These are phyloP conservation scores for Colletotrichum sp. DNA, from an alignment of 2,329 filamentous ascomycete genomes.

Conservation along the genomic window DNA sequence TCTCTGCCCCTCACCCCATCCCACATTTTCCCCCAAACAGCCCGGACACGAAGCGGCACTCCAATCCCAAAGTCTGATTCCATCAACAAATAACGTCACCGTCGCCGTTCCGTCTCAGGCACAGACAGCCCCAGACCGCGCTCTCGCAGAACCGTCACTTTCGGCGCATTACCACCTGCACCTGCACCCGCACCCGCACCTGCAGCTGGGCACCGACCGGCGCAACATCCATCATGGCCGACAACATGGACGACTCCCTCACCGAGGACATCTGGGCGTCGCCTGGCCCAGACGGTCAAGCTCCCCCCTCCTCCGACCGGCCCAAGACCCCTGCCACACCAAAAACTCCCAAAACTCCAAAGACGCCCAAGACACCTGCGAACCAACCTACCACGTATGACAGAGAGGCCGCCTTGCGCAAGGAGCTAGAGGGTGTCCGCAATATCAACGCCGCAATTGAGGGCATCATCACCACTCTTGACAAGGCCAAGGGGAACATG, in stretches of 20 bases:
- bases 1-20: conserved; percentile 1
- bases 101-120: background rate
- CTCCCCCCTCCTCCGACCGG: conserved; percentile 31
- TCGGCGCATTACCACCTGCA: background rate
- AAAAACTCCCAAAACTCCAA: conserved; percentile 51
- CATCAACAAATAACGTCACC: conserved; percentile 24
- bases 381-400: conserved; percentile 53
- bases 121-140: background rate
- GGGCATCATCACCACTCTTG: conserved; percentile 73
- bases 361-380: conserved; percentile 49
- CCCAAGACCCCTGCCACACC: conserved; percentile 55
- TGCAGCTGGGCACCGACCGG: background rate
- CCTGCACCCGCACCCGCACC: background rate
- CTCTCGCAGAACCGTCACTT: background rate
- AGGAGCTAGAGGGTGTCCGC: conserved; percentile 82
- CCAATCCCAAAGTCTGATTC: conserved; percentile 13
- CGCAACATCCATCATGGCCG: conserved; percentile 41
- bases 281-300: conserved; percentile 36
- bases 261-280: conserved; percentile 55
- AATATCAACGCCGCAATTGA: conserved; percentile 91
- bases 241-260: conserved; percentile 51
- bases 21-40: conserved; percentile 13
- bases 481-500: conserved; percentile 80
- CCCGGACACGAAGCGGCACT: background rate
- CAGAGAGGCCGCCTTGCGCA: conserved; percentile 75